Base-by-base conservation (phyloP, 768 basidiomycete species). In the Pholiota microspora region DNA sequence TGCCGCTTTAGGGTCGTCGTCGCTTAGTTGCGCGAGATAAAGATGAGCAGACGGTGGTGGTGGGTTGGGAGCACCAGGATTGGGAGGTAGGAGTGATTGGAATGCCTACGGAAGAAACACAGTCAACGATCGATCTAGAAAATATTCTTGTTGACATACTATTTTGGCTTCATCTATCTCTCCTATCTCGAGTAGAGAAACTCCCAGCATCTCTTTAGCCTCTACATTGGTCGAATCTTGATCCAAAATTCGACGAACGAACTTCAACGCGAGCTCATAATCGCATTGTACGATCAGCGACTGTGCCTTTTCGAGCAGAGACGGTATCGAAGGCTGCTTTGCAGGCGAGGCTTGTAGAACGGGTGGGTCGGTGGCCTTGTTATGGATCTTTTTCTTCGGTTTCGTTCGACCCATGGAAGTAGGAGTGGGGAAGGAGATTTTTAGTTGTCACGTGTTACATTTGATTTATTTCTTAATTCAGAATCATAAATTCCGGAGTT, bases 1-100 rank as follows among this genome's bases (percentile, higher is more conserved):
- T 2, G 92, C 90, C 38, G 74, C 65, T 46, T 80, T 79, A 3
- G 94, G 90, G 51, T 94, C 86, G 8, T 86, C 82, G 25, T 91
- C 89, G 46, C 77, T 82, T 15, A 93, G 73, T 66, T 97, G 94
- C 0, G 93, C 94, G 21, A 97, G 87, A 69, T 95, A 94, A 0
- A 95, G 77, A 72, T 94, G 82, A 9, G 89, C 91, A 28, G 92
- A 89, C 7, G 91, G 81, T 0, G 91, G 83, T 6, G 91, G 82
- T 36, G 80, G 71, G 15, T 77, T 67, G 31, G 86, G 80, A 15
- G 84, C 82, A 66, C 78, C 73, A 38, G 79, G 73, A 68, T 81
- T 70, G 54, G 88, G 84, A 49, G 88, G 85, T 44, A 89, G 29
- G 70, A 85, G 58, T 52, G 77, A 70, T 58, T 72, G 67, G 68